phyloP scores from a whole-genome alignment of 768 basidiomycete genomes.

The Lentinula boryana region DNA sequence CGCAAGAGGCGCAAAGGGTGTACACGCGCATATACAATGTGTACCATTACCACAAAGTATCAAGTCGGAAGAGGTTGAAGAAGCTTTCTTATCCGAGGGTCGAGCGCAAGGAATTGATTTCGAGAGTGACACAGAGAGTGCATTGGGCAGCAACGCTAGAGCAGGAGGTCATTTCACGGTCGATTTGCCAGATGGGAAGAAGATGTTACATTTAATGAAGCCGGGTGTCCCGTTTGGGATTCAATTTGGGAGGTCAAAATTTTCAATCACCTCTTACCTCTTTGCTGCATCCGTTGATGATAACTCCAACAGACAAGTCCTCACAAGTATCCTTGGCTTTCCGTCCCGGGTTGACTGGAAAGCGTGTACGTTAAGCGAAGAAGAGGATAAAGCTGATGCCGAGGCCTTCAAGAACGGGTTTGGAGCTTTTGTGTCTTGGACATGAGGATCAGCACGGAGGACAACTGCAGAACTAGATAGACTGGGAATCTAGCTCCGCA shows the following conservation, averaged over 20 bases:
- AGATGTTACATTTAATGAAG: constrained; percentile 82
- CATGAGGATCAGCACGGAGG: not conserved
- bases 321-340: constrained; percentile 70
- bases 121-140: constrained; percentile 55
- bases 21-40: constrained; percentile 91
- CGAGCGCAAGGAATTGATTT: constrained; percentile 63
- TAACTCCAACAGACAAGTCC: constrained; percentile 56
- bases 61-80: constrained; percentile 51
- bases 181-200: constrained; percentile 81
- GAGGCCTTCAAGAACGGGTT: constrained; percentile 83
- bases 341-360: constrained; percentile 91
- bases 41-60: constrained; percentile 69
- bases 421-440: constrained; percentile 57
- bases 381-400: constrained; percentile 81
- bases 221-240: constrained; percentile 76
- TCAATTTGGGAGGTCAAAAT: constrained; percentile 86
- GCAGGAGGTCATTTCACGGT: constrained; percentile 83
- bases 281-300: constrained; percentile 6
- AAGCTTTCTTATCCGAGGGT: constrained; percentile 70
- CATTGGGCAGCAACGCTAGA: constrained; percentile 45
- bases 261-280: not conserved
- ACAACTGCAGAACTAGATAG: too few species aligned
- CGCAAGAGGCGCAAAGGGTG: constrained; percentile 79
- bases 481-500: too few species aligned
- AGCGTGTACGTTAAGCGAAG: constrained; percentile 73